Percentiles rank a stretch among this genome's conserved stretches.
Conservation (phyloP, 2,329 filamentous ascomycete genomes). For the Nothophoma quercina region DNA sequence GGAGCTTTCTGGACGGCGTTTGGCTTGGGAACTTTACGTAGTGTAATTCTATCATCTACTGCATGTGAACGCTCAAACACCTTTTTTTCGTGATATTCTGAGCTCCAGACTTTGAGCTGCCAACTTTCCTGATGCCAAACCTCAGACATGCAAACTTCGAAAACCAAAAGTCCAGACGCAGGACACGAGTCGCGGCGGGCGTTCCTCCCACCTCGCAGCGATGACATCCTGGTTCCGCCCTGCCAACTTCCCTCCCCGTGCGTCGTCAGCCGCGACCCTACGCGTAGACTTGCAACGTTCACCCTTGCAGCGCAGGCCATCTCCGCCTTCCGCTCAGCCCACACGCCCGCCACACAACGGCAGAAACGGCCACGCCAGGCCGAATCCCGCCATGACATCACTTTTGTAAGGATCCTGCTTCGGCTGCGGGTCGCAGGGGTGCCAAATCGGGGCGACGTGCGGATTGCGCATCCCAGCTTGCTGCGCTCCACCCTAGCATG, state of each 20-base stretch:
- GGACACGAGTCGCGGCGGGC: not conserved
- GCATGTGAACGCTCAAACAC: not conserved
- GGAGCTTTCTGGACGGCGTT: slow-evolving; percentile 35
- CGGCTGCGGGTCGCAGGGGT: slow-evolving; percentile 11
- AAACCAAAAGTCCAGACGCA: not conserved
- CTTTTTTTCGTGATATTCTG: not conserved
- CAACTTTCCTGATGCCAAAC: too few species aligned
- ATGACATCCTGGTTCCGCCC: slow-evolving; percentile 10
- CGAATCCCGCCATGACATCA: slow-evolving; percentile 32
- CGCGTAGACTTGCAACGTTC: slow-evolving; percentile 13
- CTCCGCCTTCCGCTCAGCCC: slow-evolving; percentile 8
- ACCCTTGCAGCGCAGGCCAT: slow-evolving; percentile 11
- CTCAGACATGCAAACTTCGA: not conserved
- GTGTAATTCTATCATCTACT: slow-evolving; percentile 30
- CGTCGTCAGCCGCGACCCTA: slow-evolving; percentile 34
- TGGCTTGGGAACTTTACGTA: slow-evolving; percentile 23
- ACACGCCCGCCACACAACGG: slow-evolving; percentile 16
- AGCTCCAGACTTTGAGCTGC: too few species aligned
- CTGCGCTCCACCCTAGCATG: slow-evolving; percentile 29
- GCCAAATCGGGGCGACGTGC: slow-evolving; percentile 18
- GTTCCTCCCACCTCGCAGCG: slow-evolving; percentile 8
- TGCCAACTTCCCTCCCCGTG: slow-evolving; percentile 31
- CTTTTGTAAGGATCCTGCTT: slow-evolving; percentile 13
- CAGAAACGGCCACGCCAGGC: slow-evolving; percentile 17
- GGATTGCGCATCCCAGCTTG: slow-evolving; percentile 28